Evolutionary conservation across 225 moss, liverwort and hornwort species (phyloP), one percentile per base, ranked within the genome.

Genomic region (Neckera pumila): DNA sequence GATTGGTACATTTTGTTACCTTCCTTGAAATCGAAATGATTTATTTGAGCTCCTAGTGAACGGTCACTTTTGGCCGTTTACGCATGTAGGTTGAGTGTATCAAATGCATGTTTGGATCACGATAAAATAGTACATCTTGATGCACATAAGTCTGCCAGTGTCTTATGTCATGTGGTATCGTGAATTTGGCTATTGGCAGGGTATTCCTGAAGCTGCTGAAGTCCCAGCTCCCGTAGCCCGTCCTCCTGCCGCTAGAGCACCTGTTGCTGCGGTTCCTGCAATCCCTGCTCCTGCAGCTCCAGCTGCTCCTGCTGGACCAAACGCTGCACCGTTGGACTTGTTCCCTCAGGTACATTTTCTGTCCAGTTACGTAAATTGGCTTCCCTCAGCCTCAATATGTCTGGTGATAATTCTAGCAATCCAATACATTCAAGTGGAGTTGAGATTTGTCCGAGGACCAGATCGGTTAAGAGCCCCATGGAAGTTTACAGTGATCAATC

Each of bases 201-300:
- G 98, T n/a, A 98, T 98, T 57, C 98, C 98, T 6, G 98, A 98
- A 85, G 94, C 94, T 78, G 98, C 98, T 47, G 98, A 98, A 87
- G 91, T 95, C 62, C 92, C 97, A 38, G 91, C 91, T 84, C 72
- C 84, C 34, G 84, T 84, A 38, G 84, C 72, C 72, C 84, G 84
- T 86, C 92, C 97, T 54, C 87, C 94, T 83, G 88, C 91, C 51
- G 80, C 90, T 65, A 89, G 40, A 86, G 88, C 92, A 75, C 71
- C 72, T 84, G 58, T 56, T 54, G 71, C 93, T 89, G 94, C 92
- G 78, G 92, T 89, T 38, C 91, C 89, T 61, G 90, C 87, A 76
- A 42, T 58, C 43, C 84, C 84, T 31, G 58, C 34, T 5, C 43
- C 57, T 57, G 72, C 84, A 14, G 92, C 92, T 82, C 91, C 88